Evolutionary conservation across 2,329 filamentous ascomycete species (phyloP).

Genomic region (Diaporthe sp.): DNA sequence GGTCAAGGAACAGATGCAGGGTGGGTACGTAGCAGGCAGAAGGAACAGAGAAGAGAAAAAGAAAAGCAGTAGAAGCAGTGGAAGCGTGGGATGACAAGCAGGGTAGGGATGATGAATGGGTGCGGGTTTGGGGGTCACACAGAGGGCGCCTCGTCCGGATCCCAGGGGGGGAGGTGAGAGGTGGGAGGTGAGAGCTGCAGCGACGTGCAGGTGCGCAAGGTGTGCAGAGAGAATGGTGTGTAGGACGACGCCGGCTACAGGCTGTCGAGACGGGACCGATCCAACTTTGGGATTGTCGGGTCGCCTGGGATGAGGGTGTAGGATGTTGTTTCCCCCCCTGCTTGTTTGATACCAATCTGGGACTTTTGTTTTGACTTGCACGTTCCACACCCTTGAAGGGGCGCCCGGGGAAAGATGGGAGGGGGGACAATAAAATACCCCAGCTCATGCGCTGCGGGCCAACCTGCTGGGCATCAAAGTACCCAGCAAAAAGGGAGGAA

Average conservation of each 20-base stretch:
- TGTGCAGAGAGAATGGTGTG: not conserved
- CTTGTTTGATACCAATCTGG: slow-evolving; percentile 28
- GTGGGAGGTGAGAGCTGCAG: not conserved
- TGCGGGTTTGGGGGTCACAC: slow-evolving; percentile 23
- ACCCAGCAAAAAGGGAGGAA: not conserved
- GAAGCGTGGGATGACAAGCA: slow-evolving; percentile 38
- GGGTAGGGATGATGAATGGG: slow-evolving; percentile 27
- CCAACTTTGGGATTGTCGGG: slow-evolving; percentile 27
- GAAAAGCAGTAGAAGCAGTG: not conserved
- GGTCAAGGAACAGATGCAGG: slow-evolving; percentile 38
- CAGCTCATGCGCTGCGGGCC: not conserved
- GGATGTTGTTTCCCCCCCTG: not conserved
- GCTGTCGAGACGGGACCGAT: slow-evolving; percentile 32
- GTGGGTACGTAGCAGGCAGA: not conserved
- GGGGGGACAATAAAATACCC: not conserved
- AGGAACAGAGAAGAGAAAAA: not conserved
- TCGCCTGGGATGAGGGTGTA: not conserved
- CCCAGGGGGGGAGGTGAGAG: not conserved
- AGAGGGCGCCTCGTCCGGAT: not conserved
- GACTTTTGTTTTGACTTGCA: slow-evolving; percentile 17
- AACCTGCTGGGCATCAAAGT: not conserved
- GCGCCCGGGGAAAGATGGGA: not conserved
- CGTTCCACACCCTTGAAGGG: slow-evolving; percentile 22
- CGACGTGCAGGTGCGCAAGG: not conserved
- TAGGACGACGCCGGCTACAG: slow-evolving; percentile 22